These are phyloP conservation scores for Trypethelium eluteriae DNA, from an alignment of 495 filamentous ascomycete species.

Conservation along the genomic window DNA sequence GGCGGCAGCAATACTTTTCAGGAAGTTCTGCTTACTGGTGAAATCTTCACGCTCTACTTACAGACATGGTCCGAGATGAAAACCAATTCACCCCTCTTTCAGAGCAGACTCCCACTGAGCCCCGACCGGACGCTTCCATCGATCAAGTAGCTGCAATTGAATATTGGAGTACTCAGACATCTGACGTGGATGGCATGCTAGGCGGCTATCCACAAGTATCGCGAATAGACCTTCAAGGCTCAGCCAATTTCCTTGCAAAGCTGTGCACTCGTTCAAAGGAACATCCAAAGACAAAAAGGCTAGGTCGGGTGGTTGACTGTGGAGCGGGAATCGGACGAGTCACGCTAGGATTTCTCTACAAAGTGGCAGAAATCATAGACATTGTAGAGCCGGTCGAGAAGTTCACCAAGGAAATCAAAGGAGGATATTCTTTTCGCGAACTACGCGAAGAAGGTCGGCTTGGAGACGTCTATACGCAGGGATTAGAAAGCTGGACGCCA, in stretches of 20 bases:
- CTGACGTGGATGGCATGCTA: slow-evolving; percentile 73
- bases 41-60: not conserved
- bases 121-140: slow-evolving; percentile 42
- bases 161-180: slow-evolving; percentile 73
- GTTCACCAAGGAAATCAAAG: slow-evolving; percentile 46
- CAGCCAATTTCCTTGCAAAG: slow-evolving; percentile 68
- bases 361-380: slow-evolving; percentile 48
- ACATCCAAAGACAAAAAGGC: slow-evolving; percentile 23
- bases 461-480: slow-evolving; percentile 60
- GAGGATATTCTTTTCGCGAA: slow-evolving; percentile 28
- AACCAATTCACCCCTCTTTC: not conserved
- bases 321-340: slow-evolving; percentile 59
- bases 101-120: not conserved
- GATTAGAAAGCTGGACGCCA: slow-evolving; percentile 68
- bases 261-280: slow-evolving; percentile 41
- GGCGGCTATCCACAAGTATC: slow-evolving; percentile 70
- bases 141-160: slow-evolving; percentile 40
- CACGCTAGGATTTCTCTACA: slow-evolving; percentile 48
- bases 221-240: slow-evolving; percentile 68
- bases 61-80: not conserved
- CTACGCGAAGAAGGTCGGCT: slow-evolving; percentile 32
- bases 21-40: not conserved
- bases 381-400: slow-evolving; percentile 55
- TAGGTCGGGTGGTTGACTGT: slow-evolving; percentile 48
- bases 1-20: not conserved